Evolutionary conservation across 2,329 filamentous ascomycete genomes (phyloP), one percentile per base, ranked within the genome.

Genomic region (Akanthomyces uredinophilus): DNA sequence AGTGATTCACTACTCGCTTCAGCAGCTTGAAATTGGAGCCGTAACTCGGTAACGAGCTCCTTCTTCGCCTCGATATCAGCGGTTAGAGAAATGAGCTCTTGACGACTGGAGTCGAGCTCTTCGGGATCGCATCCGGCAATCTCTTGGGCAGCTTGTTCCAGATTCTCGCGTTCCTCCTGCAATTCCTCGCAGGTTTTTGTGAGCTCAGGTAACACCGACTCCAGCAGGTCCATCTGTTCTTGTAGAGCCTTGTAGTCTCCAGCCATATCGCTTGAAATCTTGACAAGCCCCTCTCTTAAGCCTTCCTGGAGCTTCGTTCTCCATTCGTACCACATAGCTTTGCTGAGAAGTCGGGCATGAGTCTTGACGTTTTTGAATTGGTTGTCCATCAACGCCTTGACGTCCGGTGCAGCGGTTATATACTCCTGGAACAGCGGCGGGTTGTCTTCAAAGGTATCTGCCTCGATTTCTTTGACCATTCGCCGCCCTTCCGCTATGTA

Each of bases 251-350:
- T 78, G 58, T 90, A 86, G 67, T 99, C 95, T 1, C 79, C 78
- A 52, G 86, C 83, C 85, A 99, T 91, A 22, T 88, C 91, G 62
- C 90, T 84, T 1, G 85, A 81, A 62, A 93, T 95, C 64, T 84
- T 87, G 60, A 90, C 74, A 3, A 98, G 83, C 4, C 91, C 93
- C 68, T 92, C 87, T 71, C 90, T 92, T 43, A 99, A 82, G 20
- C 91, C 90, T 65, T 88, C 77, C 61, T 92, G 87, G 27, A 98
- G 83, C 69, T 95, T 94, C 82, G 91, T 94, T 46, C 95, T 88
- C 95, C 95, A 99, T 70, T 94, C 90, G 73, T 99, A 99, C 95
- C 95, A 99, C 80, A 95, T 93, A 62, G 91, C 92, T 72, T 97
- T 97, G 77, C 94, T 97, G 57, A 93, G 80, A 16, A 97, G 82